Evolutionary conservation across 495 filamentous ascomycete genomes (phyloP).

Genomic region (Pyrenula aspistea): DNA sequence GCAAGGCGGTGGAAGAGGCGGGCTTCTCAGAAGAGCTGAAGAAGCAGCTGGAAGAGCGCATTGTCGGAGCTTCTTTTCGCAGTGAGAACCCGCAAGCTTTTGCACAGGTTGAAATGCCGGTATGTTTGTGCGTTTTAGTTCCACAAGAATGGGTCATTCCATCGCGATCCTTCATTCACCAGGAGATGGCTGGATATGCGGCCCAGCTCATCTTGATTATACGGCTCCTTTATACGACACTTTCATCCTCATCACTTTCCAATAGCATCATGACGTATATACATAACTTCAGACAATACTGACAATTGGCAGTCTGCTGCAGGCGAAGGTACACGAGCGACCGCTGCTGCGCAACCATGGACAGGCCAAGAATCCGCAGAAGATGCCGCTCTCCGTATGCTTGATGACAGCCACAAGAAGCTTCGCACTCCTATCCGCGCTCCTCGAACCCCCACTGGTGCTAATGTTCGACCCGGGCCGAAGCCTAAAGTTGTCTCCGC

Average conservation of each 20-base stretch:
- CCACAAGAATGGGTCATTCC: background rate
- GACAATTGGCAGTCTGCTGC: conserved; percentile 35
- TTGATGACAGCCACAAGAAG: conserved; percentile 69
- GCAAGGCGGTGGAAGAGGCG: conserved; percentile 67
- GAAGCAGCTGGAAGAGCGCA: conserved; percentile 55
- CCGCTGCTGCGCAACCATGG: conserved; percentile 66
- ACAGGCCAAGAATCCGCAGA: conserved; percentile 59
- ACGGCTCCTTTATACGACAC: conserved; percentile 1
- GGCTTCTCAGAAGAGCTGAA: conserved; percentile 85
- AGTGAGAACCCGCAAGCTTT: conserved; percentile 59
- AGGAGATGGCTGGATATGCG: background rate
- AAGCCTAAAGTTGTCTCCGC: conserved; percentile 25
- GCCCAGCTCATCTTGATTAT: background rate
- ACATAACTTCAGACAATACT: background rate
- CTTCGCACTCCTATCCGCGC: conserved; percentile 42
- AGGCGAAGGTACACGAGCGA: conserved; percentile 58
- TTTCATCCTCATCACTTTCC: too few relatives aligned
- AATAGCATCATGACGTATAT: too few relatives aligned
- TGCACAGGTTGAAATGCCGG: conserved; percentile 50
- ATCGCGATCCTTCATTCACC: background rate
- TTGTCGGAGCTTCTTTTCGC: conserved; percentile 58
- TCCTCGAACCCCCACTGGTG: conserved; percentile 30
- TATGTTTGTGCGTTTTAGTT: conserved; percentile 12
- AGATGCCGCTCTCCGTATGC: conserved; percentile 79
- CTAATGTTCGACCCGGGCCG: conserved; percentile 43